A percentile compares a stretch with the other conserved stretches of the same genome.
phyloP scores from a whole-genome alignment of 768 basidiomycete genomes.

The Lactarius evosmus region DNA sequence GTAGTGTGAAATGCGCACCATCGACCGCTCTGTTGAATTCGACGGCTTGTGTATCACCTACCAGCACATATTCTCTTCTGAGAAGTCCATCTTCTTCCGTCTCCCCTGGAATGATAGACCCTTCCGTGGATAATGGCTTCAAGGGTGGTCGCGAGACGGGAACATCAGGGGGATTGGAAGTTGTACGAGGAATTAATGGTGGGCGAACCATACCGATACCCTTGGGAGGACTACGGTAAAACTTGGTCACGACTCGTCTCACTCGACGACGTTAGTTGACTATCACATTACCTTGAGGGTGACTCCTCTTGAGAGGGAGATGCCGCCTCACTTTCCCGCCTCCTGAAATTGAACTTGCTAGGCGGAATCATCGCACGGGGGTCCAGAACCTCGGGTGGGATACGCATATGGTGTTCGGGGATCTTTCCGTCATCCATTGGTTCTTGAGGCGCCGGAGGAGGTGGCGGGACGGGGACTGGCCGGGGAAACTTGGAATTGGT shows the following conservation, averaged over 20 bases:
- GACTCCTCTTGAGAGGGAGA: slow-evolving; percentile 15
- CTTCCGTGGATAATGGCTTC: slow-evolving; percentile 47
- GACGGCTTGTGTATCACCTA: slow-evolving; percentile 84
- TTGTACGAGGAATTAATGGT: not conserved
- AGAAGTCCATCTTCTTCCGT: slow-evolving; percentile 79
- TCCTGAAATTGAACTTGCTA: slow-evolving; percentile 70
- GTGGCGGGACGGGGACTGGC: slow-evolving; percentile 38
- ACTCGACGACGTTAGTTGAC: no score
- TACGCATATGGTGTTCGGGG: slow-evolving; percentile 69
- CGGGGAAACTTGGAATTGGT: slow-evolving; percentile 75
- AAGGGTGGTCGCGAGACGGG: slow-evolving; percentile 5
- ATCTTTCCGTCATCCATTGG: slow-evolving; percentile 38
- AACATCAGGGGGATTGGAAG: slow-evolving; percentile 4
- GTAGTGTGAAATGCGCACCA: slow-evolving; percentile 47
- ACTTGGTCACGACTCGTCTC: not conserved
- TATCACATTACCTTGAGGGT: slow-evolving; percentile 14
- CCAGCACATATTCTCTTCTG: slow-evolving; percentile 88
- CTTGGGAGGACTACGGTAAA: slow-evolving; percentile 4
- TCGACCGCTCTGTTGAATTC: slow-evolving; percentile 92
- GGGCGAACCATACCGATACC: not conserved
- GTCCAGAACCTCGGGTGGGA: slow-evolving; percentile 78
- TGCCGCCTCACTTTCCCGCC: slow-evolving; percentile 32
- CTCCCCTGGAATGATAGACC: slow-evolving; percentile 75
- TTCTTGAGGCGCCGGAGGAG: slow-evolving; percentile 32
- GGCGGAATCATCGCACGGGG: slow-evolving; percentile 79